Evolutionary conservation across 139 green algal genomes (phyloP), one percentile per base, ranked within the genome.

Genomic region (Chlorella sp.): DNA sequence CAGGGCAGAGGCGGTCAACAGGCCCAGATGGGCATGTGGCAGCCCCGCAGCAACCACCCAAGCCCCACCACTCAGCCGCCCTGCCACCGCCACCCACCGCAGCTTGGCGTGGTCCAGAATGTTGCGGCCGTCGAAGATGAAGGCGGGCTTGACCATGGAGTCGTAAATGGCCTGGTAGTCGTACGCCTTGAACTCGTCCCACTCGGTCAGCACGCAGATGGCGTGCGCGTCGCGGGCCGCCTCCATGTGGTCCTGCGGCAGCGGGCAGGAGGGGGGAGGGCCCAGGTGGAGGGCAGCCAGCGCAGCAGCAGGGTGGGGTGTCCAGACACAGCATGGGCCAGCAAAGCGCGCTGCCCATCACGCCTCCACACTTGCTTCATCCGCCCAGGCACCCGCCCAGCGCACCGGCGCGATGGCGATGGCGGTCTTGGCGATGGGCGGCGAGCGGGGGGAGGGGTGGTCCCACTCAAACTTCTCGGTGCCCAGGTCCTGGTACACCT

Each of bases 41-140:
- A n/a, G n/a, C n/a, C n/a, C n/a, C n/a, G n/a, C n/a, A n/a, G n/a
- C n/a, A n/a, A n/a, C n/a, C n/a, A n/a, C n/a, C n/a, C n/a, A n/a
- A n/a, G n/a, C n/a, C n/a, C 56, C 3, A 20, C 56, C 30, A 4
- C 13, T 14, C 7, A 65, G 6, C 56, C 56, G 30, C 56, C 56
- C 56, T 4, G 22, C 56, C 56, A 65, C 13, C 6, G 6, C 48
- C 22, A 69, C 75, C 3, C 34, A 81, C 75, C 94, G 93, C 74
- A 99, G 92, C 76, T 95, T 89, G 24, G 90, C 90, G 86, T 98
- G 95, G 89, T 99, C 91, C 64, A 99, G 87, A 70, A 99, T 94
- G 90, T 99, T 99, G 81, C 97, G 94, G 51, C 97, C 97, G 83
- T 99, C 97, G 90, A 99, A 99, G n/a, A 99, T 83, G 83, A 99